These are phyloP conservation scores for Pelargonium citronellum DNA, from an alignment of 441 rosid species.

Conservation along the genomic window DNA sequence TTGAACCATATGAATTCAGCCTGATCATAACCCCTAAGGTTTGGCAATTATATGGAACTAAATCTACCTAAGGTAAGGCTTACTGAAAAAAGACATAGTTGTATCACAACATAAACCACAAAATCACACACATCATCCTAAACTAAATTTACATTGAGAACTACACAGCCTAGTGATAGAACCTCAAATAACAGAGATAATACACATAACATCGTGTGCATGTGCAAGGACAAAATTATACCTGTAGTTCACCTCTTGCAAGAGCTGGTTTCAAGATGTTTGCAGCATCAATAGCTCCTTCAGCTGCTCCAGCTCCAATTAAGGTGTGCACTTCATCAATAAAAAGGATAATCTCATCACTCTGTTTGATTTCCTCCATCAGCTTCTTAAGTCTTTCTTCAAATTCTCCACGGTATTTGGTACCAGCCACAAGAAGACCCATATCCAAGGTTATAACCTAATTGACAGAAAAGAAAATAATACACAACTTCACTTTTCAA, in stretches of 20 bases:
- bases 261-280: constrained; percentile 93
- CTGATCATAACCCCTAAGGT: neutral
- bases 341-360: constrained; percentile 75
- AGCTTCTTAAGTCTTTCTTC: constrained; percentile 89
- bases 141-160: neutral
- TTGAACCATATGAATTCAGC: neutral
- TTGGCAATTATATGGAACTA: neutral
- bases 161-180: neutral
- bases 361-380: constrained; percentile 79
- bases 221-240: constrained; percentile 14
- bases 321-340: constrained; percentile 95
- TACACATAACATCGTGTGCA: neutral
- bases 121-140: neutral
- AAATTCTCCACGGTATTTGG: constrained; percentile 94
- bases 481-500: constrained; percentile 13
- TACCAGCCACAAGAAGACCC: constrained; percentile 97
- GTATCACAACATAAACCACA: neutral
- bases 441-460: constrained; percentile 90
- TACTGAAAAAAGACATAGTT: no score
- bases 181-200: neutral
- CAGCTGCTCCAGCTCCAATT: constrained; percentile 92
- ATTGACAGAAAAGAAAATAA: neutral
- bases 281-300: constrained; percentile 94
- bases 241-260: constrained; percentile 95
- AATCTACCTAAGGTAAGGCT: neutral